Evolutionary conservation across 2,329 filamentous ascomycete genomes (phyloP).

Genomic region (Pseudogymnoascus sp.): DNA sequence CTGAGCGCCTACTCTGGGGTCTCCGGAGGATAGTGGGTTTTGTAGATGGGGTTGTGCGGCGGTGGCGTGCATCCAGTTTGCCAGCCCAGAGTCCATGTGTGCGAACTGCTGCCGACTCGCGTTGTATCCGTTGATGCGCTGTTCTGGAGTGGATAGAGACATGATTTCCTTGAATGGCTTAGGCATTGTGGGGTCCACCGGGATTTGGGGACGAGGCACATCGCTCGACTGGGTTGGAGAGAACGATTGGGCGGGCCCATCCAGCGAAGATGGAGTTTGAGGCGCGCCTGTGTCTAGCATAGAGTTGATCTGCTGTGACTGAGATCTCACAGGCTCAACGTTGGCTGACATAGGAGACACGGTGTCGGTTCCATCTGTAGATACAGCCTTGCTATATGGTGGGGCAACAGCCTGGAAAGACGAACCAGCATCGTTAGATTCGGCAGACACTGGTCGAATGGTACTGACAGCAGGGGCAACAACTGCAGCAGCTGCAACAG

Average conservation of each 20-base stretch:
- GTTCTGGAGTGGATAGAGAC: constrained; percentile 52
- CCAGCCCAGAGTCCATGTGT: constrained; percentile 65
- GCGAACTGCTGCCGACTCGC: constrained; percentile 65
- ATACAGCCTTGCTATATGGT: not conserved
- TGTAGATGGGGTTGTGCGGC: constrained; percentile 42
- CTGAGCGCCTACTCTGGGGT: constrained; percentile 21
- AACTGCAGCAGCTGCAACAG: not conserved
- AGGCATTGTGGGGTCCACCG: not conserved
- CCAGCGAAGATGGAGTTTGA: not conserved
- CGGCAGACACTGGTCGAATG: not conserved
- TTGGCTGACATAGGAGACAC: not conserved
- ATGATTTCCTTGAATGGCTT: constrained; percentile 67
- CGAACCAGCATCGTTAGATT: not conserved
- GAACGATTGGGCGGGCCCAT: not conserved
- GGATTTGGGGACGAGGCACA: not conserved
- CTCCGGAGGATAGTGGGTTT: constrained; percentile 18
- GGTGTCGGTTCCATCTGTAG: not conserved
- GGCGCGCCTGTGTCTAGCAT: not conserved
- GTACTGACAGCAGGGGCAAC: not conserved
- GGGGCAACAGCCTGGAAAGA: not conserved
- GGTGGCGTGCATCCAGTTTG: constrained; percentile 44
- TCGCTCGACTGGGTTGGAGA: not conserved
- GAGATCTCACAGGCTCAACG: not conserved
- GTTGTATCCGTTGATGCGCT: constrained; percentile 67
- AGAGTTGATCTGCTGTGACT: not conserved